Conservation (phyloP, 305 asterid species). For the Solanum aculeatissimum region DNA sequence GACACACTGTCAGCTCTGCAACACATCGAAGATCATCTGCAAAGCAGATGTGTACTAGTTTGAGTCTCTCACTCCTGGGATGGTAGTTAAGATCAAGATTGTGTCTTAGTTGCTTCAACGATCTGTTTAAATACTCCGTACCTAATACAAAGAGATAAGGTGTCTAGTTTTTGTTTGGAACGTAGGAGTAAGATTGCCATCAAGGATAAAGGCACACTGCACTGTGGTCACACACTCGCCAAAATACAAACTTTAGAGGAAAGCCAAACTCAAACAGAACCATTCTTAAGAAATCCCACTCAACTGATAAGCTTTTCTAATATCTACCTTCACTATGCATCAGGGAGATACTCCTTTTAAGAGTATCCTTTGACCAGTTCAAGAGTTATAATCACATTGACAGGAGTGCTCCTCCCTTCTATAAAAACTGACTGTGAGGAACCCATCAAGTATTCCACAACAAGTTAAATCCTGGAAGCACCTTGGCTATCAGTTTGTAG, state of each 20-base stretch:
- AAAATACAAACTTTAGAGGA: neutral
- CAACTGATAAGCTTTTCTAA: neutral
- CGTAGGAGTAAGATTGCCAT: neutral
- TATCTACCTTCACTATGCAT: neutral
- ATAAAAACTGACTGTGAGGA: neutral
- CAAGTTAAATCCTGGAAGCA: neutral
- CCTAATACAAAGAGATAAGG: neutral
- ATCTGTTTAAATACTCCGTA: neutral
- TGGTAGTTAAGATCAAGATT: neutral
- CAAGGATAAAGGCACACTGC: neutral
- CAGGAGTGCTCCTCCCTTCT: neutral
- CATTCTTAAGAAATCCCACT: neutral
- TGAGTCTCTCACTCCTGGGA: neutral
- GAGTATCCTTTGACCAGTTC: neutral
- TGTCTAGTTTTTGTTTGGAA: neutral
- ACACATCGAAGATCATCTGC: neutral
- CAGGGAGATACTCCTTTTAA: neutral
- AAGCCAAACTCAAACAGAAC: neutral
- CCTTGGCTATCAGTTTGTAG: neutral
- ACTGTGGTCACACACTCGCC: neutral
- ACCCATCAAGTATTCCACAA: neutral
- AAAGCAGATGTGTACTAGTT: neutral
- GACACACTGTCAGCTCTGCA: neutral
- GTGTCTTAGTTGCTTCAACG: neutral
- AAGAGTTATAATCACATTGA: neutral